Evolutionary conservation across 108 stramenopile genomes (phyloP).

Genomic region (Nannochloropsis gaditana): DNA sequence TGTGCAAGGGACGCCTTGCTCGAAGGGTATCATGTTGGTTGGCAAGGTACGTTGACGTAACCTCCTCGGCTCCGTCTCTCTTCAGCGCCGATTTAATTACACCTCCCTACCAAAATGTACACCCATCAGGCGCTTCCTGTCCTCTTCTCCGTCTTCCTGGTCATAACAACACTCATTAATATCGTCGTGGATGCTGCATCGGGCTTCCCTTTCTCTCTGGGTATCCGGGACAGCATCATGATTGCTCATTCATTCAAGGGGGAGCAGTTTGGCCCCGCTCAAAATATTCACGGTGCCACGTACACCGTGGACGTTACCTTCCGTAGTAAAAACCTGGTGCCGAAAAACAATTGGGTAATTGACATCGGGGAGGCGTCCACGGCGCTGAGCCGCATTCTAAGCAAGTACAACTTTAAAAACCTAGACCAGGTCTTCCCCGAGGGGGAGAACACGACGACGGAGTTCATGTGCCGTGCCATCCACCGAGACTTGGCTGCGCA

Average conservation of each 20-base stretch:
- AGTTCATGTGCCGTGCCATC: conserved; percentile 73
- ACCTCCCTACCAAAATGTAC: too few relatives aligned
- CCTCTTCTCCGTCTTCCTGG: neutral
- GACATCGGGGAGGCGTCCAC: conserved; percentile 81
- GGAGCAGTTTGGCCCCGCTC: conserved; percentile 79
- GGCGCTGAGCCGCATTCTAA: conserved; percentile 63
- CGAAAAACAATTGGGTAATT: conserved; percentile 79
- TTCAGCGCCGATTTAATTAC: too few relatives aligned
- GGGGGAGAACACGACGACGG: conserved; percentile 75
- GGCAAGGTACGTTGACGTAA: too few relatives aligned
- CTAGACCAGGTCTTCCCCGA: conserved; percentile 77
- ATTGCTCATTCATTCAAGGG: conserved; percentile 82
- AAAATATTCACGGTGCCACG: conserved; percentile 83
- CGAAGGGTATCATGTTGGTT: too few relatives aligned
- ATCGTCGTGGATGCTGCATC: neutral
- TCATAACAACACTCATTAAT: neutral
- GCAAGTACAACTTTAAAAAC: conserved; percentile 78
- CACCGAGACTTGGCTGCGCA: conserved; percentile 18
- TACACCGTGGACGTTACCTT: conserved; percentile 89
- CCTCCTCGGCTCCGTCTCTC: too few relatives aligned
- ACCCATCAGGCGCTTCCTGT: too few relatives aligned
- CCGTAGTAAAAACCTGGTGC: conserved; percentile 56
- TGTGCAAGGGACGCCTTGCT: too few relatives aligned
- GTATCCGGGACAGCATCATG: conserved; percentile 84
- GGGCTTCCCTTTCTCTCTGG: conserved; percentile 58